Evolutionary conservation across 768 basidiomycete genomes (phyloP), one percentile per base, ranked within the genome.

Genomic region (Lentinus brumalis): DNA sequence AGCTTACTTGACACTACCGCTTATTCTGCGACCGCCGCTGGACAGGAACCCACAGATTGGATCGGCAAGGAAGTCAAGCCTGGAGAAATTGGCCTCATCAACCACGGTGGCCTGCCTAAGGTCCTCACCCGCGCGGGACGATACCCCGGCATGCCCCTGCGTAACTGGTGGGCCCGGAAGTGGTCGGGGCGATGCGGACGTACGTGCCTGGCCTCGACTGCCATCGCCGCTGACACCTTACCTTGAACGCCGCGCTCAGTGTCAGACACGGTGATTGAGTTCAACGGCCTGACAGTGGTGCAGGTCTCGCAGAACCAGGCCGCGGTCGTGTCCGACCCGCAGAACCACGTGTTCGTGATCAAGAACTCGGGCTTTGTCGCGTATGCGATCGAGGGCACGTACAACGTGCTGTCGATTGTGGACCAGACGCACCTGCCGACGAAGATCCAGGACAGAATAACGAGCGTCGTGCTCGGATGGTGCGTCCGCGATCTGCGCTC

Each of bases 221-320:
- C 6, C 31, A 12, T 26, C n/a, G 1, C 26, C 29, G 16, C 35
- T 15, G 11, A 12, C 9, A 11, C 10, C 10, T 10, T 3, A 8
- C 5, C 8, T 57, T 54, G 21, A 26, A 26, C 21, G 21, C 35
- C 30, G 56, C 39, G 15, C 38, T 7, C 47, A 91, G 89, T 92
- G 47, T 91, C 91, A 11, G 91, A 93, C 66, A 88, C 91, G 1
- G 89, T 91, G 26, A 87, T 93, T 50, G 85, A 88, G 63, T 92
- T 92, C 71, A 81, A 86, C 51, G 92, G 92, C 52, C 75, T 94
- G 61, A 91, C 88, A 0, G 80, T 90, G n/a, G 91, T 94, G 0
- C 92, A 94, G 69, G 92, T 93, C 21, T 89, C 89, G 0, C 92
- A 93, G 77, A 94, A 94, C 68, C 86, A 87, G 75, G 78, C 88